Evolutionary conservation across 2,329 filamentous ascomycete genomes (phyloP).

Genomic region (Fusarium camptoceras): DNA sequence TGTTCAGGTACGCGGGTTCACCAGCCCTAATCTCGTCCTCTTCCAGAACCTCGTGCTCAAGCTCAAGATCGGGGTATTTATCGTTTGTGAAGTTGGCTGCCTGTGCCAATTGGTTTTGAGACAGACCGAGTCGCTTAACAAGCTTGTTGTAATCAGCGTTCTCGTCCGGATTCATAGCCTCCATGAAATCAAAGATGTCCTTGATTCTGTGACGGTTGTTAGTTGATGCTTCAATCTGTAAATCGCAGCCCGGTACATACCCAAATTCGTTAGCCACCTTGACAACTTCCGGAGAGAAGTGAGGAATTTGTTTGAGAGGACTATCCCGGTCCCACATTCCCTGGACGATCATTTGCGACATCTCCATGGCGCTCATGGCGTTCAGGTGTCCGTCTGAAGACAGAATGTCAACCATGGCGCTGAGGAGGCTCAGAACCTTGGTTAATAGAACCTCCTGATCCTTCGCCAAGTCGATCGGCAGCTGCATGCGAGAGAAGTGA

Average conservation of each 20-base stretch:
- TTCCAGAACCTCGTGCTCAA: conserved; percentile 89
- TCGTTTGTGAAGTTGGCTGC: conserved; percentile 96
- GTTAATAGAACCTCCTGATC: conserved; percentile 90
- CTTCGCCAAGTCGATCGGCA: conserved; percentile 94
- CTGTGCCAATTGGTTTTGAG: conserved; percentile 83
- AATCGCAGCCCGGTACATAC: conserved; percentile 59
- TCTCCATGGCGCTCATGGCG: conserved; percentile 98
- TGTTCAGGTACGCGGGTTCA: conserved; percentile 82
- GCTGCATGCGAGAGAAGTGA: conserved; percentile 96
- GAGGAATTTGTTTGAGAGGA: conserved; percentile 96
- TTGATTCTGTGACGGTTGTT: conserved; percentile 72
- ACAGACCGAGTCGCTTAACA: conserved; percentile 81
- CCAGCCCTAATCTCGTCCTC: conserved; percentile 83
- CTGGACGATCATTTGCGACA: conserved; percentile 99
- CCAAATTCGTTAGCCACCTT: conserved; percentile 83
- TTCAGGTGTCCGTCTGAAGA: conserved; percentile 97
- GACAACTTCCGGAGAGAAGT: conserved; percentile 87
- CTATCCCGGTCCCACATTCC: conserved; percentile 99
- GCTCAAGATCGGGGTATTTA: conserved; percentile 94
- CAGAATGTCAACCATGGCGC: conserved; percentile 92
- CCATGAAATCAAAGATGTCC: conserved; percentile 98
- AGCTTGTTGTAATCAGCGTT: conserved; percentile 84
- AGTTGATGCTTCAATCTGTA: conserved; percentile 40
- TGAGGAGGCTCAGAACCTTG: conserved; percentile 88
- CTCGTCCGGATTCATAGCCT: conserved; percentile 96